A percentile compares a stretch with the other conserved stretches of the same genome.
phyloP scores from a whole-genome alignment of 169 alveolate species.

The Cytauxzoon felis region DNA sequence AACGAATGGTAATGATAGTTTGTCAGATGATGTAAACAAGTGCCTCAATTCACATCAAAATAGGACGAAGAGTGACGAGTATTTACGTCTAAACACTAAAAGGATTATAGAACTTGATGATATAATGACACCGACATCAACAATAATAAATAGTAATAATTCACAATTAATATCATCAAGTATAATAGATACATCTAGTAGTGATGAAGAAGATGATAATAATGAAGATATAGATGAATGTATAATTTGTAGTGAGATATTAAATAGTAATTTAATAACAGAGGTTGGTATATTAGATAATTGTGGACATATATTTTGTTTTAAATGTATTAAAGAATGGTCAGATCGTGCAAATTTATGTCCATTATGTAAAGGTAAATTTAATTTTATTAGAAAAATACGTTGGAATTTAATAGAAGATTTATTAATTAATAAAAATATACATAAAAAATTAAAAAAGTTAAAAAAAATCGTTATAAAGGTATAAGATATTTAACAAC shows the following conservation, averaged over 20 bases:
- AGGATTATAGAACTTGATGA: background rate
- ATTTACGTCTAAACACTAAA: background rate
- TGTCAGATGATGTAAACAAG: too few relatives aligned
- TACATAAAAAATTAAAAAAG: background rate
- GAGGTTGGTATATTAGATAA: conserved; percentile 44
- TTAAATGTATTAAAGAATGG: conserved; percentile 63
- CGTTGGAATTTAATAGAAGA: conserved; percentile 15
- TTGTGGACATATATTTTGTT: conserved; percentile 68
- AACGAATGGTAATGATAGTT: too few relatives aligned
- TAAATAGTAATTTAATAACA: background rate
- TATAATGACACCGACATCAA: background rate
- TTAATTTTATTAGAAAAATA: conserved; percentile 33
- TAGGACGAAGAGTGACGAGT: background rate
- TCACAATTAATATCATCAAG: too few relatives aligned
- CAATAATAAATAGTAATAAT: too few relatives aligned
- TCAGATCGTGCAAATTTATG: conserved; percentile 62
- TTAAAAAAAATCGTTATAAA: background rate
- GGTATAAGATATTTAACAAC: conserved; percentile 1
- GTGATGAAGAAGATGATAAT: background rate
- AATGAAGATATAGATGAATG: conserved; percentile 47
- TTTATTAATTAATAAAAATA: background rate
- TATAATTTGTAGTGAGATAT: conserved; percentile 51
- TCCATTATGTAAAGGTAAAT: conserved; percentile 68
- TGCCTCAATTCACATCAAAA: too few relatives aligned
- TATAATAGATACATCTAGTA: background rate